phyloP scores from a whole-genome alignment of 805 yeast genomes.

The Tetrapisispora taiwanensis region DNA sequence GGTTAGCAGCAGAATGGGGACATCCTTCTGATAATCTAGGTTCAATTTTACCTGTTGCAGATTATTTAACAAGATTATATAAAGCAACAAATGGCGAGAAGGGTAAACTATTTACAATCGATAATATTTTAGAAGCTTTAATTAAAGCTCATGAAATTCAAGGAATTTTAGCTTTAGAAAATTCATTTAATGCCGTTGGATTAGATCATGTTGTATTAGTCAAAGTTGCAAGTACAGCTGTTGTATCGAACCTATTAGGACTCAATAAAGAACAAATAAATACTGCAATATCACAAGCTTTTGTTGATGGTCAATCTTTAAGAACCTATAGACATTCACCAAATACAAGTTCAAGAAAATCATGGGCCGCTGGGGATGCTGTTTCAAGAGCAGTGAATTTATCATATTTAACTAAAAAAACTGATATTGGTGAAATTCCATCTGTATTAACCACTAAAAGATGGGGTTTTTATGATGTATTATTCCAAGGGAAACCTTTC shows the following conservation, averaged over 20 bases:
- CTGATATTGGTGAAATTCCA: slow-evolving; percentile 46
- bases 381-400: slow-evolving; percentile 48
- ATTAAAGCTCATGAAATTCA: slow-evolving; percentile 57
- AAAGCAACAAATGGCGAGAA: slow-evolving; percentile 31
- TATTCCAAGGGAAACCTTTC: slow-evolving; percentile 43
- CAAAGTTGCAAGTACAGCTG: slow-evolving; percentile 52
- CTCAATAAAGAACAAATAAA: slow-evolving; percentile 40
- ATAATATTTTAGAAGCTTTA: slow-evolving; percentile 46
- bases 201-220: slow-evolving; percentile 51
- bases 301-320: slow-evolving; percentile 49
- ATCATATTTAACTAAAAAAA: slow-evolving; percentile 42
- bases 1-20: slow-evolving; percentile 66
- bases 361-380: slow-evolving; percentile 64
- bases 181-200: slow-evolving; percentile 51
- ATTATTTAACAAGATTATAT: slow-evolving; percentile 39
- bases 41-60: slow-evolving; percentile 49
- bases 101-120: slow-evolving; percentile 37
- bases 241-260: slow-evolving; percentile 46
- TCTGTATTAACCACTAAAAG: slow-evolving; percentile 46
- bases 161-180: slow-evolving; percentile 48
- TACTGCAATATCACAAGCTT: slow-evolving; percentile 49
- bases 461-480: slow-evolving; percentile 59
- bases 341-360: slow-evolving; percentile 51
- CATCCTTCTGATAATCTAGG: slow-evolving; percentile 56
- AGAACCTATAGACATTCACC: slow-evolving; percentile 59